Evolutionary conservation across 352 stramenopile species (phyloP), one percentile per base, ranked within the genome.

Genomic region (Blastocystis sp.): DNA sequence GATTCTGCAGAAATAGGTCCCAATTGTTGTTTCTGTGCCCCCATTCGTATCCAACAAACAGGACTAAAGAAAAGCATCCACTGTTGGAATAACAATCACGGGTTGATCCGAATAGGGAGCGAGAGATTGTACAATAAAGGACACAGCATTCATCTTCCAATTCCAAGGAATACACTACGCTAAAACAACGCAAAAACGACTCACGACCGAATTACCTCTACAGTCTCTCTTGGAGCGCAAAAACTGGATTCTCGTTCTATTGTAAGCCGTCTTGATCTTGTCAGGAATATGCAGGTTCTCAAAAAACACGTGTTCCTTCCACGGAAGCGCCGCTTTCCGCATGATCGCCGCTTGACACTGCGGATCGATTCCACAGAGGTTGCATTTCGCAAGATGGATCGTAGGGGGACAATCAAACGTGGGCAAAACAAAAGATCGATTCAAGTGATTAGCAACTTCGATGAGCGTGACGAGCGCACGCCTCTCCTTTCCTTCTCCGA

Each of bases 301-400:
- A 42, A 81, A 81, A 44, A 81, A 81, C 36, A 81, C 69, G 27
- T 81, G 69, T 44, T 81, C 69, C 46, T 81, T 81, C 69, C 69
- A 81, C 11, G 69, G 69, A 7, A 81, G 53, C 27, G 21, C 18
- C 6, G 69, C 69, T 11, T 63, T 46, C 29, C 63, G 27, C 32
- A 81, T 32, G 34, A 81, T 64, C 29, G 29, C 32, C 18, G 32
- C 14, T 24, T 81, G 48, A 57, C 69, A 81, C 8, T 29, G 29
- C 8, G 18, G 27, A 11, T 81, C 44, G 36, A 36, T 81, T 11
- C 69, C 69, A 61, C 69, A 81, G 14, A 81, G 53, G 40, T 81
- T 81, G 36, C 69, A 81, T 36, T 34, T 49, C 18, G 6, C 8
- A 14, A 81, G 48, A 8, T 24, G 40, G 6, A 64, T 40, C 34